Conservation (phyloP, 129 eudicot genomes). For the Dittrichia graveolens region DNA sequence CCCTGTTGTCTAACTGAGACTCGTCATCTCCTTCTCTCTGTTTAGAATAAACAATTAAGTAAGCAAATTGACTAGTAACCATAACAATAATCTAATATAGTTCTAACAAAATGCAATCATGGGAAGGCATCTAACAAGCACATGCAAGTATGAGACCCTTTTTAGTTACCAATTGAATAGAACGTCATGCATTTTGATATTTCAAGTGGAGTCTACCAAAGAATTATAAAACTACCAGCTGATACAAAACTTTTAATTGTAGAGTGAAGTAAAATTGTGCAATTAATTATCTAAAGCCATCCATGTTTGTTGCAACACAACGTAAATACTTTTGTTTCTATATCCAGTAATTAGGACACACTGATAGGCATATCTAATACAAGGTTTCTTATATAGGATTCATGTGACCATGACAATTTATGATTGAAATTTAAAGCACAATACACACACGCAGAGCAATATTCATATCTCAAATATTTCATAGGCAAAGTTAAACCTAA, state of each 20-base stretch:
- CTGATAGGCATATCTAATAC: neutral
- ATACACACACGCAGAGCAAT: neutral
- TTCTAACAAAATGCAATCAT: neutral
- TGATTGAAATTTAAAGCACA: neutral
- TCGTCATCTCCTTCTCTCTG: conserved; percentile 37
- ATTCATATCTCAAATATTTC: neutral
- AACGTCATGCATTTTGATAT: neutral
- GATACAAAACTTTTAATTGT: too few relatives aligned
- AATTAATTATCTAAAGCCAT: too few relatives aligned
- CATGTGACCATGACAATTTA: neutral
- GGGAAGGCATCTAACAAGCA: neutral
- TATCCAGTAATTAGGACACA: neutral
- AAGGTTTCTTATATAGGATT: neutral
- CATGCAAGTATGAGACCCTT: neutral
- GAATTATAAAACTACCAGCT: too few relatives aligned
- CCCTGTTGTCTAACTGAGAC: conserved; percentile 17
- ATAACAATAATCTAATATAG: neutral
- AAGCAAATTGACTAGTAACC: neutral
- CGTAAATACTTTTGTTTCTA: neutral
- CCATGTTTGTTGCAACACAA: neutral
- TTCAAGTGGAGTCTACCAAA: neutral
- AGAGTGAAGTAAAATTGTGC: too few relatives aligned
- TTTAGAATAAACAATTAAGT: conserved; percentile 15
- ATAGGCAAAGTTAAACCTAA: neutral
- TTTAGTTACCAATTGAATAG: neutral